A percentile compares a stretch with the other conserved stretches of the same genome.
Conservation (phyloP, 1,284 basidiomycete genomes). For the Puccinia sorghi region DNA sequence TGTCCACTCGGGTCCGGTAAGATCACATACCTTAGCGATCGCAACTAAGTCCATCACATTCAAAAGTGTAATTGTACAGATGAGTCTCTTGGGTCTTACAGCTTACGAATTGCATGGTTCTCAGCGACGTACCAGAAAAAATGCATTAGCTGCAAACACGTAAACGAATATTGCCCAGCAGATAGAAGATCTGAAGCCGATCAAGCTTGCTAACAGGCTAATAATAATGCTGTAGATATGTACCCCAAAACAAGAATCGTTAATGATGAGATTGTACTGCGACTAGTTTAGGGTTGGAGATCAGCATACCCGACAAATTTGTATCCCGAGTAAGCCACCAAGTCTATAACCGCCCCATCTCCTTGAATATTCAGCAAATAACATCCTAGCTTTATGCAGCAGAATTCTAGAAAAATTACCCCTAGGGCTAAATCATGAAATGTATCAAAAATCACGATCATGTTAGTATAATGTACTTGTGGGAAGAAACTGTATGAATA, state of each 20-base stretch:
- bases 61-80: not conserved
- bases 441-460: not conserved
- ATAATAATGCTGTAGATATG: slow-evolving; percentile 67
- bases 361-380: slow-evolving; percentile 84
- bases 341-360: slow-evolving; percentile 67
- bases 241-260: not conserved
- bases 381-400: slow-evolving; percentile 83
- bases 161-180: slow-evolving; percentile 78
- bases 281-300: not conserved
- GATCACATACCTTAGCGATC: slow-evolving; percentile 85
- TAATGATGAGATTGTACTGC: not conserved
- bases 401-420: slow-evolving; percentile 78
- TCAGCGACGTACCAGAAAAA: slow-evolving; percentile 76
- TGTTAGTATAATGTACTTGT: not conserved
- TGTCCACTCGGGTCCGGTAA: slow-evolving; percentile 68
- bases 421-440: slow-evolving; percentile 51
- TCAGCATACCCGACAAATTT: slow-evolving; percentile 86
- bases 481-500: slow-evolving; percentile 54
- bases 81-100: not conserved
- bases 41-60: slow-evolving; percentile 64
- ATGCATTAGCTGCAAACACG: slow-evolving; percentile 81
- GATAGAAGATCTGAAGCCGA: slow-evolving; percentile 66
- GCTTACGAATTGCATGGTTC: not conserved
- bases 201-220: slow-evolving; percentile 67
- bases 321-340: slow-evolving; percentile 81